A percentile compares a stretch with the other conserved stretches of the same genome.
Conservation (phyloP, 2,329 filamentous ascomycete species). For the Fusarium sp. region DNA sequence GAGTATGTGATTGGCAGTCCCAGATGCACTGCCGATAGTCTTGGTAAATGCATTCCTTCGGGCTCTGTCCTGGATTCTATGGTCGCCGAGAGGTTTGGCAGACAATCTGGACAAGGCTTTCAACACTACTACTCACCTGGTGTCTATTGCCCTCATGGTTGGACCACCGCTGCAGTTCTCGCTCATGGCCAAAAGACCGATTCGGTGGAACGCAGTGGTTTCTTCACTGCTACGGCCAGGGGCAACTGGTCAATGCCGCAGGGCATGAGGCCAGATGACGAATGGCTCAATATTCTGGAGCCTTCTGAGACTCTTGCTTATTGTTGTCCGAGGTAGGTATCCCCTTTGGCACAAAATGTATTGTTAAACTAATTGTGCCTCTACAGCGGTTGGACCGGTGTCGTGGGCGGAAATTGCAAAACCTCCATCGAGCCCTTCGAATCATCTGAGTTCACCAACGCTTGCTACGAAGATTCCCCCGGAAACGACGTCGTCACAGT, state of each 20-base stretch:
- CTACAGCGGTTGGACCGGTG: constrained; percentile 30
- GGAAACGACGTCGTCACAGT: neutral
- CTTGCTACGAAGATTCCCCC: neutral
- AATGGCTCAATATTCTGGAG: constrained; percentile 21
- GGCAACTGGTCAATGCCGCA: neutral
- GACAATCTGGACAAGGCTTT: constrained; percentile 16
- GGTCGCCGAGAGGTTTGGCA: neutral
- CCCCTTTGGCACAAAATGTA: neutral
- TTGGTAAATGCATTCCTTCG: constrained; percentile 43
- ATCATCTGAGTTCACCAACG: constrained; percentile 1
- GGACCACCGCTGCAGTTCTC: constrained; percentile 45
- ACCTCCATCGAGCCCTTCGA: constrained; percentile 18
- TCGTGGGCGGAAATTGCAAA: constrained; percentile 18
- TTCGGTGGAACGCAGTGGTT: constrained; percentile 3
- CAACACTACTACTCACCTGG: constrained; percentile 46
- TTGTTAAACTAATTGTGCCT: neutral
- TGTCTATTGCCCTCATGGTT: constrained; percentile 41
- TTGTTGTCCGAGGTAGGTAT: constrained; percentile 42
- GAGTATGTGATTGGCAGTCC: constrained; percentile 1
- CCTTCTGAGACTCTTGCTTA: constrained; percentile 41
- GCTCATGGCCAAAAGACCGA: constrained; percentile 13
- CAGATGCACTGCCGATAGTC: constrained; percentile 11
- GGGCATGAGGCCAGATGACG: neutral
- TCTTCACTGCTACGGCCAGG: constrained; percentile 25
- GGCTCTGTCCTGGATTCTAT: constrained; percentile 35